These are phyloP conservation scores for Escovopsis sp. DNA, from an alignment of 2,329 filamentous ascomycete genomes.

Conservation along the genomic window DNA sequence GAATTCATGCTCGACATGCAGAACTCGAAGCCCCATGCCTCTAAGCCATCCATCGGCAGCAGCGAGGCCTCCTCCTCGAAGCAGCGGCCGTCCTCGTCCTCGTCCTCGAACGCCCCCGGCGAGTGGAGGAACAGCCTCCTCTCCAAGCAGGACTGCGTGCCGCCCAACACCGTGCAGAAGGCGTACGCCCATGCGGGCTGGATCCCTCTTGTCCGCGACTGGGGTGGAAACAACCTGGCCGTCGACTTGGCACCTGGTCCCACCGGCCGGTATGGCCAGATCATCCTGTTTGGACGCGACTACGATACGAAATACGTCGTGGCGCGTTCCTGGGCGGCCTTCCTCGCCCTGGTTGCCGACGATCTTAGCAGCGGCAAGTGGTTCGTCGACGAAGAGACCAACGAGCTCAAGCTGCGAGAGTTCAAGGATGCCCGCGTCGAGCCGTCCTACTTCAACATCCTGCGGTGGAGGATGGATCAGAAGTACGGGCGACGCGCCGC, in stretches of 20 bases:
- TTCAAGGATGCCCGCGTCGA: conserved; percentile 85
- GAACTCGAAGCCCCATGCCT: conserved; percentile 42
- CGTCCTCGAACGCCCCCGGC: conserved; percentile 36
- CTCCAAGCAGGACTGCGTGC: conserved; percentile 74
- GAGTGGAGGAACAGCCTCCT: conserved; percentile 74
- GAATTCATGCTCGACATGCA: conserved; percentile 66
- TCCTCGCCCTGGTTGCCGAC: conserved; percentile 77
- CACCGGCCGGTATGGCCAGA: conserved; percentile 82
- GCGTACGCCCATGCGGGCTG: conserved; percentile 86
- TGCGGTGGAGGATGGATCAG: conserved; percentile 90
- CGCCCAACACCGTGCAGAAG: conserved; percentile 73
- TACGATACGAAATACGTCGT: conserved; percentile 98
- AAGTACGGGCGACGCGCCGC: conserved; percentile 62
- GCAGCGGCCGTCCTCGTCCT: conserved; percentile 30
- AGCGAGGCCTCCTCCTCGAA: conserved; percentile 55
- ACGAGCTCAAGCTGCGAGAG: conserved; percentile 81
- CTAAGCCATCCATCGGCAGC: conserved; percentile 51
- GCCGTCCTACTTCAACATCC: conserved; percentile 84
- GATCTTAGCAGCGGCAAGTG: conserved; percentile 83
- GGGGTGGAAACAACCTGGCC: conserved; percentile 96
- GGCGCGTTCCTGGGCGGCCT: conserved; percentile 77
- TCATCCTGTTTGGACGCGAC: conserved; percentile 92
- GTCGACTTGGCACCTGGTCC: conserved; percentile 86
- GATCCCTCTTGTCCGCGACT: conserved; percentile 93
- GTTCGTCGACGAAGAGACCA: conserved; percentile 80